A percentile compares a stretch with the other conserved stretches of the same genome.
These are phyloP conservation scores for Metschnikowia lochheadii DNA, from an alignment of 805 yeast genomes.

Conservation along the genomic window DNA sequence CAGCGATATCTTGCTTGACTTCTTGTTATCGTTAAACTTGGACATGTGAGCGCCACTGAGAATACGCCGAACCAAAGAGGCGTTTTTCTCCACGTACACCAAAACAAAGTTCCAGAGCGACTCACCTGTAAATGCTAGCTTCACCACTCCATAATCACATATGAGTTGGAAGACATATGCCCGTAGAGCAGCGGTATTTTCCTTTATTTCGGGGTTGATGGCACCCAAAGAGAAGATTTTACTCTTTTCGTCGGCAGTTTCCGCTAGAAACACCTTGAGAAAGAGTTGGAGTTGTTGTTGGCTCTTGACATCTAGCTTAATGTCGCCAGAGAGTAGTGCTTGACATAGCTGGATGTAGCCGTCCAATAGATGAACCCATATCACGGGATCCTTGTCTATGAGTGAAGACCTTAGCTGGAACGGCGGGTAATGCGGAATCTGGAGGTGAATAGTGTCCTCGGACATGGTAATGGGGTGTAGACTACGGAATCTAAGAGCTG, in stretches of 20 bases:
- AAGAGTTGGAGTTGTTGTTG: constrained; percentile 57
- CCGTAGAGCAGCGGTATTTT: constrained; percentile 48
- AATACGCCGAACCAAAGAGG: constrained; percentile 45
- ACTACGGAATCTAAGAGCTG: neutral
- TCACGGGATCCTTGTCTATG: constrained; percentile 79
- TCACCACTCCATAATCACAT: constrained; percentile 49
- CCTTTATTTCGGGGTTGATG: constrained; percentile 62
- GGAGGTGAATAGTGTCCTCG: constrained; percentile 32
- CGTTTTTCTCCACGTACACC: constrained; percentile 46
- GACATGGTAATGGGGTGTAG: neutral
- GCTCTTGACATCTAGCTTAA: constrained; percentile 46
- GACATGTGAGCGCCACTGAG: constrained; percentile 53
- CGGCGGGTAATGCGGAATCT: constrained; percentile 71
- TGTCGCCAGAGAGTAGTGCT: constrained; percentile 40
- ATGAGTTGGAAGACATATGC: constrained; percentile 48
- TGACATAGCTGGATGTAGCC: constrained; percentile 54
- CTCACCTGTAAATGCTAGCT: constrained; percentile 55
- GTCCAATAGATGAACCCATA: constrained; percentile 71
- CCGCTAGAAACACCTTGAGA: constrained; percentile 53
- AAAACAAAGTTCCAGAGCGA: constrained; percentile 62
- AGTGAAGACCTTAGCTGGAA: constrained; percentile 70
- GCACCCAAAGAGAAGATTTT: constrained; percentile 67
- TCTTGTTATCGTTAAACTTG: constrained; percentile 43
- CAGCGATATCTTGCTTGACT: constrained; percentile 46
- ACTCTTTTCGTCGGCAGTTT: constrained; percentile 57